These are phyloP conservation scores for Petunia secreta DNA, from an alignment of 257 asterid species.

Conservation along the genomic window DNA sequence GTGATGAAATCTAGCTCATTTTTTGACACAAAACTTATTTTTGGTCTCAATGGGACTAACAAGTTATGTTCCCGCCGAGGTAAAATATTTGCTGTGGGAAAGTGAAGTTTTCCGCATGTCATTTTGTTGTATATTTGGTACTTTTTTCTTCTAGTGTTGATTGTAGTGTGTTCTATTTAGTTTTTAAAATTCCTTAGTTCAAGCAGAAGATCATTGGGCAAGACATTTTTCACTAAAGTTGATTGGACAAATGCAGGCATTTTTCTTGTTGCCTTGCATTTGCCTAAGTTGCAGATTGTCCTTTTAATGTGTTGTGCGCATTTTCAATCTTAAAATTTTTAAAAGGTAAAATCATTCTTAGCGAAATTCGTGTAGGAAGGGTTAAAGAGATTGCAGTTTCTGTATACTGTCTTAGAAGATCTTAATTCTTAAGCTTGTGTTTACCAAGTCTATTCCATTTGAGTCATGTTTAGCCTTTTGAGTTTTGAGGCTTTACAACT, in stretches of 20 bases:
- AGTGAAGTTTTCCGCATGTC: not conserved
- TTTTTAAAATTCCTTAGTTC: not conserved
- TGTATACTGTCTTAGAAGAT: not conserved
- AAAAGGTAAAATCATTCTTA: not conserved
- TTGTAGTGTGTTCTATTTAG: not conserved
- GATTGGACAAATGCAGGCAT: not conserved
- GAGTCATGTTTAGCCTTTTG: not conserved
- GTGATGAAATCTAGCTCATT: conserved; percentile 44
- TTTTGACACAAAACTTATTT: conserved; percentile 32
- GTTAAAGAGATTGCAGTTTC: not conserved
- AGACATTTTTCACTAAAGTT: not conserved
- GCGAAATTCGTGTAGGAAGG: not conserved
- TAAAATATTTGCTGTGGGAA: conserved; percentile 23
- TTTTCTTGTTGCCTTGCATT: conserved; percentile 1
- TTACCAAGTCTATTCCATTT: not conserved
- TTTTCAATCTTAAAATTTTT: not conserved
- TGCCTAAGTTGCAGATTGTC: not conserved
- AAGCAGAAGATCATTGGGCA: not conserved
- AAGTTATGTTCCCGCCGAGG: conserved; percentile 59
- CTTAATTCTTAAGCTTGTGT: not conserved
- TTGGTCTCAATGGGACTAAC: conserved; percentile 32
- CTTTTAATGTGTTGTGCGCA: not conserved
- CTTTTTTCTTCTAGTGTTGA: not conserved
- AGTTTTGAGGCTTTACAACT: not conserved
- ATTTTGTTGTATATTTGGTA: not conserved